Base-by-base conservation (phyloP, 116 monocot species). In the Posidonia oceanica region DNA sequence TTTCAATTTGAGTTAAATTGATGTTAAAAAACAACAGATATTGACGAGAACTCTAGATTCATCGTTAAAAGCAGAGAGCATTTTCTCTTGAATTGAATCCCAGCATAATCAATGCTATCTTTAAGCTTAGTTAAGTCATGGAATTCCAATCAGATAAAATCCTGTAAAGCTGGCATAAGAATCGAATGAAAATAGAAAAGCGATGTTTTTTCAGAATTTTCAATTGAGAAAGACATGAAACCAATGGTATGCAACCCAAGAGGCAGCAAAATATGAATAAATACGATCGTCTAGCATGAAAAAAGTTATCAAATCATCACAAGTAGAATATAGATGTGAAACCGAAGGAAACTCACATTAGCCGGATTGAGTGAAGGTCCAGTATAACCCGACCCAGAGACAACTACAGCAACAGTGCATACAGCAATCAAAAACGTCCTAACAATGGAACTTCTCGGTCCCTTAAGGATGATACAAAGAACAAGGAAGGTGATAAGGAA, bases 281-380 rank as follows among this genome's bases (percentile, higher is more conserved):
- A 14, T 16, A 20, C 3, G 4, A 17, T 16, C 14, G 39, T 14
- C 14, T 17, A 7, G 5, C 36, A 4, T 39, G 39, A 16, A 64
- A 29, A 29, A 29, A 29, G 29, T 29, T 0, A 29, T 29, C 29
- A 0, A 29, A 64, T 36, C 18, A 64, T 48, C 12, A 1, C 48
- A 48, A 8, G 48, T 6, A 17, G 7, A 15, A 14, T 64, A 17
- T 2, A 64, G 39, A 16, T 7, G 71, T 59, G 14, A 71, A 22
- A 42, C 59, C 22, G 14, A 56, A 20, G 10, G n/a, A 20, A 55
- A 72, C 91, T 91, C 59, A 91, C 91, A 70, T 91, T 91, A 57
- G 75, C 87, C 38, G 91, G 91, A 71, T 91, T 91, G 83, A 91
- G 75, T 63, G 91, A 87, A 3, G 94, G 94, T 22, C 94, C 94